Conservation (phyloP, 257 asterid species). For the Solanum verrucosum region DNA sequence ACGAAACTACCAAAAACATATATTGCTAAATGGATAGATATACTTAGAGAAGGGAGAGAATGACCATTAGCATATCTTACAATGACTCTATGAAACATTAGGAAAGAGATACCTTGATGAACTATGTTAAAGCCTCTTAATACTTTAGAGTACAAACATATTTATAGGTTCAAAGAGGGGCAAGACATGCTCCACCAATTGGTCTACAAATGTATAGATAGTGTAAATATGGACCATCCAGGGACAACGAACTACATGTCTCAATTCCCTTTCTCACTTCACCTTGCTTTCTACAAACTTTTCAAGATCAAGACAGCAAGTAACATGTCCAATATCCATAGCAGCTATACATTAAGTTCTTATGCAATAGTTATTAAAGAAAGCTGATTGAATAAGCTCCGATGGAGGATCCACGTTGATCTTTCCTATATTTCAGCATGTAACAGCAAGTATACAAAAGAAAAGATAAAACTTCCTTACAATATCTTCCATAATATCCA, state of each 20-base stretch:
- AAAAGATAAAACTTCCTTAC: not conserved
- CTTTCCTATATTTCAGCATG: not conserved
- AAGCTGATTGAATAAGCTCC: not conserved
- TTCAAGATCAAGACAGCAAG: not conserved
- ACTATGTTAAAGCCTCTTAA: not conserved
- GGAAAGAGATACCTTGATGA: not conserved
- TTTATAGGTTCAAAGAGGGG: not conserved
- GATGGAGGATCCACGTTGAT: not conserved
- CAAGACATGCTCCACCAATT: not conserved
- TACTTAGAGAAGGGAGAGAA: not conserved
- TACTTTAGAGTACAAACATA: not conserved
- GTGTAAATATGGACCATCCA: not conserved
- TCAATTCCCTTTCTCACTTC: not conserved
- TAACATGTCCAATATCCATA: not conserved
- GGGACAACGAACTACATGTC: not conserved
- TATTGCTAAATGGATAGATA: not conserved
- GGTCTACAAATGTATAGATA: not conserved
- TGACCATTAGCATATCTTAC: not conserved
- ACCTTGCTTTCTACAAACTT: not conserved
- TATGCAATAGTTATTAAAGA: not conserved
- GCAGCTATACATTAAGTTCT: not conserved
- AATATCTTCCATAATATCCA: not conserved
- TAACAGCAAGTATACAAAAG: not conserved
- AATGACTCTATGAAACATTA: not conserved
- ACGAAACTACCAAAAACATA: not conserved